Conservation (phyloP, 768 basidiomycete genomes). For the Boletus subparvulus region DNA sequence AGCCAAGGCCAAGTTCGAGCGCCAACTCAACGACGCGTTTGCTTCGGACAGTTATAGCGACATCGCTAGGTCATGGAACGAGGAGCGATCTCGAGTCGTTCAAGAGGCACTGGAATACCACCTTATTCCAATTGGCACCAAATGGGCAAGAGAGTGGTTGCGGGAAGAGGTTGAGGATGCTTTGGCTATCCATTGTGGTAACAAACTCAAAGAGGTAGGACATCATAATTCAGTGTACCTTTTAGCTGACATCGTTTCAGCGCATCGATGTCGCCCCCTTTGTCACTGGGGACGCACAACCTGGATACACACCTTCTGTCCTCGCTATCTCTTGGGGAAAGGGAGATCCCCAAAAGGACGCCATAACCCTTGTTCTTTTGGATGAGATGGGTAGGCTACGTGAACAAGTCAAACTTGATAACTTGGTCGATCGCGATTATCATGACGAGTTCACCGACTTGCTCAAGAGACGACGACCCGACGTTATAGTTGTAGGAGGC, state of each 20-base stretch:
- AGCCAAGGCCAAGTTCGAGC: conserved; percentile 65
- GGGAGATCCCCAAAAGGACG: conserved; percentile 91
- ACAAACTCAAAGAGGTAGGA: conserved; percentile 69
- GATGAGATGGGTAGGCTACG: conserved; percentile 88
- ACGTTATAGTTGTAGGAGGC: conserved; percentile 87
- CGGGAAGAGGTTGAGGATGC: conserved; percentile 88
- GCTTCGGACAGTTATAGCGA: conserved; percentile 83
- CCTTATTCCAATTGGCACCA: conserved; percentile 80
- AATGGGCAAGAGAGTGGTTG: conserved; percentile 87
- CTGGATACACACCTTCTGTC: conserved; percentile 74
- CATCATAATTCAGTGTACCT: conserved; percentile 4
- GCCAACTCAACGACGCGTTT: conserved; percentile 77
- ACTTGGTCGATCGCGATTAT: conserved; percentile 69
- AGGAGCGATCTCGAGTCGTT: conserved; percentile 73
- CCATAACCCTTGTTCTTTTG: conserved; percentile 79
- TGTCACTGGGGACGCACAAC: conserved; percentile 55
- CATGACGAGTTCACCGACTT: conserved; percentile 77
- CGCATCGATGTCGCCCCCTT: conserved; percentile 83
- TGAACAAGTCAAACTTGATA: conserved; percentile 89
- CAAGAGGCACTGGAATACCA: conserved; percentile 76
- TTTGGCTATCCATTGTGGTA: conserved; percentile 66
- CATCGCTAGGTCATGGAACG: conserved; percentile 89
- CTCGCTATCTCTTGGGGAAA: conserved; percentile 93
- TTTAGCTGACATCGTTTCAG: conserved; percentile 41
- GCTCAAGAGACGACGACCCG: conserved; percentile 78